Conservation (phyloP, 179 eudicot species). For the Carnegiea gigantea region DNA sequence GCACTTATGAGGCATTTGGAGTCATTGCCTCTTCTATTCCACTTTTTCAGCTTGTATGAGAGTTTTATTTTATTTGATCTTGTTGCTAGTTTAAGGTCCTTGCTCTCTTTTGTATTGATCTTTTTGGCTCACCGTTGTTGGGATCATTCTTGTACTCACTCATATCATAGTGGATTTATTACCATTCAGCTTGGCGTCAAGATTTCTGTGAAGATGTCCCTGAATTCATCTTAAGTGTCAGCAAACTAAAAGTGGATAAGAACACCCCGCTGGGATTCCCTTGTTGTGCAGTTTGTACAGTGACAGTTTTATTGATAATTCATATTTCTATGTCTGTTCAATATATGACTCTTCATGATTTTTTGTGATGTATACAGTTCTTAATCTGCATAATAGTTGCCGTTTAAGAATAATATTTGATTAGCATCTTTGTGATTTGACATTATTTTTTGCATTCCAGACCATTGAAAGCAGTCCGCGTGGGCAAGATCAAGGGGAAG, state of each 20-base stretch:
- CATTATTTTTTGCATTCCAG: constrained; percentile 31
- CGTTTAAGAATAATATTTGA: background rate
- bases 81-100: no score
- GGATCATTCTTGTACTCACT: no score
- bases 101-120: no score
- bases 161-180: background rate
- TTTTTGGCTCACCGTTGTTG: no score
- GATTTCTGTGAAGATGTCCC: background rate
- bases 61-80: no score
- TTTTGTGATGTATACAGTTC: background rate
- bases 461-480: constrained; percentile 64
- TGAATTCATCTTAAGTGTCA: background rate
- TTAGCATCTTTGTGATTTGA: background rate
- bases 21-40: no score
- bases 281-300: background rate
- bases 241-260: background rate
- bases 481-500: constrained; percentile 47
- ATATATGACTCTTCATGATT: background rate
- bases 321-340: background rate
- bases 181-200: background rate
- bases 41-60: no score
- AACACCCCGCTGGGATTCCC: background rate
- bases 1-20: no score
- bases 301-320: background rate
- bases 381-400: background rate